These are phyloP conservation scores for Teunomyces stri DNA, from an alignment of 805 yeast species.

Conservation along the genomic window DNA sequence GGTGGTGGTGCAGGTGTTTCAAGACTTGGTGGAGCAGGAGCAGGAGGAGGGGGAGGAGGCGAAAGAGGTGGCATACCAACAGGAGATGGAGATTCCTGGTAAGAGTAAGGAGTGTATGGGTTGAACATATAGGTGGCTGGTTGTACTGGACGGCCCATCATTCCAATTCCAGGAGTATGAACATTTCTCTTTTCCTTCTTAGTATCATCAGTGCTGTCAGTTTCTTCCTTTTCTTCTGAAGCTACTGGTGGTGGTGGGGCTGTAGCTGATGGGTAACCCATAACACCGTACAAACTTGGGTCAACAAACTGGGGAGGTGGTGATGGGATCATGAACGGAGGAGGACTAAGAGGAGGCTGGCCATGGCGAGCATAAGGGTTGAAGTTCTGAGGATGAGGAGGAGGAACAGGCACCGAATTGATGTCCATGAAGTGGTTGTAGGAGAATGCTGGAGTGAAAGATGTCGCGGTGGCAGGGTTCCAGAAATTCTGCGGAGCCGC, in stretches of 20 bases:
- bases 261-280: slow-evolving; percentile 18
- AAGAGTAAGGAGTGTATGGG: slow-evolving; percentile 48
- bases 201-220: slow-evolving; percentile 2
- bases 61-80: slow-evolving; percentile 7
- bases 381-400: slow-evolving; percentile 19
- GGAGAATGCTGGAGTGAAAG: slow-evolving; percentile 49
- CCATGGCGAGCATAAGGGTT: slow-evolving; percentile 34
- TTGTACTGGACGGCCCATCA: slow-evolving; percentile 33
- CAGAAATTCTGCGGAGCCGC: slow-evolving; percentile 44
- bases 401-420: slow-evolving; percentile 16
- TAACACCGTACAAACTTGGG: slow-evolving; percentile 32
- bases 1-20: slow-evolving; percentile 9
- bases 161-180: slow-evolving; percentile 30
- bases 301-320: slow-evolving; percentile 40
- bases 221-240: slow-evolving; percentile 1
- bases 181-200: slow-evolving; percentile 6
- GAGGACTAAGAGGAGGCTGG: slow-evolving; percentile 36
- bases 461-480: slow-evolving; percentile 64
- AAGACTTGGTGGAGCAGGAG: not conserved
- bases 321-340: slow-evolving; percentile 39
- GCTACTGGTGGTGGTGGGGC: not conserved
- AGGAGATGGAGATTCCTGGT: slow-evolving; percentile 26
- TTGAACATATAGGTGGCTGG: slow-evolving; percentile 45
- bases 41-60: slow-evolving; percentile 6
- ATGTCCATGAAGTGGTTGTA: slow-evolving; percentile 30